These are phyloP conservation scores for Neurospora sp. DNA, from an alignment of 495 filamentous ascomycete species.

Conservation along the genomic window DNA sequence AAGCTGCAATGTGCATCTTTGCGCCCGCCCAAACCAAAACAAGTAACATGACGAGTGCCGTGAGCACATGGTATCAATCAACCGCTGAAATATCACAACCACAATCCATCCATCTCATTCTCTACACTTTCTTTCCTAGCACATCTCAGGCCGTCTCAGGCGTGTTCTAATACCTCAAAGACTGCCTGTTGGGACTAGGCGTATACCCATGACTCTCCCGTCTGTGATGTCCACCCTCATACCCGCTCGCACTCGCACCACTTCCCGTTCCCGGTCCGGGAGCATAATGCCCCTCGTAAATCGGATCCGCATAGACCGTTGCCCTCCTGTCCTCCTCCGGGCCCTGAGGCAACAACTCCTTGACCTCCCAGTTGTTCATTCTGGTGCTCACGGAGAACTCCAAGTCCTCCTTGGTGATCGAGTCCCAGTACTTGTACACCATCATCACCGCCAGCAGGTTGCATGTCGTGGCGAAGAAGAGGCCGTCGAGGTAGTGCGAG, in stretches of 20 bases:
- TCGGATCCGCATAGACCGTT: slow-evolving; percentile 64
- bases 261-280: not conserved
- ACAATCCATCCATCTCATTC: not conserved
- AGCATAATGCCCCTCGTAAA: slow-evolving; percentile 15
- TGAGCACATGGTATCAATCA: not conserved
- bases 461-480: slow-evolving; percentile 91
- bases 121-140: not conserved
- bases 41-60: not conserved
- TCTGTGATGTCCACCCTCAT: not conserved
- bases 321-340: slow-evolving; percentile 78
- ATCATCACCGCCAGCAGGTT: slow-evolving; percentile 98
- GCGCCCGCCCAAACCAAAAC: not conserved
- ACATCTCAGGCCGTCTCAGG: not conserved
- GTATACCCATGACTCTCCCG: not conserved
- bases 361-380: slow-evolving; percentile 97
- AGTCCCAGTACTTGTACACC: slow-evolving; percentile 99
- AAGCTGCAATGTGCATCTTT: not conserved
- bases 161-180: not conserved
- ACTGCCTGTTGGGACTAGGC: not conserved
- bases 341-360: slow-evolving; percentile 53
- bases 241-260: not conserved
- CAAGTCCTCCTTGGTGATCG: slow-evolving; percentile 95
- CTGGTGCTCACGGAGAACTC: slow-evolving; percentile 96
- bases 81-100: not conserved
- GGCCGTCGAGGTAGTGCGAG: slow-evolving; percentile 87